Evolutionary conservation across 2,329 filamentous ascomycete species (phyloP).

Genomic region (Zymoseptoria ardabiliae): DNA sequence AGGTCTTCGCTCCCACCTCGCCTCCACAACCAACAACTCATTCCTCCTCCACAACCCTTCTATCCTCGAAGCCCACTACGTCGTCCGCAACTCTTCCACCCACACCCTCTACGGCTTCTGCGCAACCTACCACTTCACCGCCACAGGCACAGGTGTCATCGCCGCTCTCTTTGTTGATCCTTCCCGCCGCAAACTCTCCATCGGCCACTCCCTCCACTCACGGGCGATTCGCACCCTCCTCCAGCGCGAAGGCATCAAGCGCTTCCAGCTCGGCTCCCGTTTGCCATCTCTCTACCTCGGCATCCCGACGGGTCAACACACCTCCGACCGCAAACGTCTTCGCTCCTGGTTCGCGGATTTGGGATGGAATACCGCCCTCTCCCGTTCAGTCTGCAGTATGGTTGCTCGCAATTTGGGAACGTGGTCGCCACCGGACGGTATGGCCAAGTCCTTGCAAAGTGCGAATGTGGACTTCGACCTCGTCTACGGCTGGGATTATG

Average conservation of each 20-base stretch:
- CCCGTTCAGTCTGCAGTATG: constrained; percentile 62
- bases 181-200: constrained; percentile 74
- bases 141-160: constrained; percentile 65
- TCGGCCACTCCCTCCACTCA: constrained; percentile 82
- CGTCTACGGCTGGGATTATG: constrained; percentile 71
- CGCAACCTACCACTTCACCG: constrained; percentile 72
- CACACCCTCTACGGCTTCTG: constrained; percentile 87
- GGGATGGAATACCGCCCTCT: constrained; percentile 72
- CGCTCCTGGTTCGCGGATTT: constrained; percentile 82
- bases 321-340: constrained; percentile 51
- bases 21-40: constrained; percentile 61
- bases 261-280: constrained; percentile 71
- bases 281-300: constrained; percentile 83
- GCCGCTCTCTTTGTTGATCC: constrained; percentile 88
- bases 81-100: constrained; percentile 89
- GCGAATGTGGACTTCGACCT: constrained; percentile 74
- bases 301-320: constrained; percentile 59
- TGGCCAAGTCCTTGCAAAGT: constrained; percentile 64
- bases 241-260: constrained; percentile 64
- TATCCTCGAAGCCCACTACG: constrained; percentile 77
- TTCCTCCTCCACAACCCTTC: constrained; percentile 67
- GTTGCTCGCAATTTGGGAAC: constrained; percentile 61
- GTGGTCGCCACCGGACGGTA: constrained; percentile 70
- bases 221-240: constrained; percentile 70
- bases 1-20: constrained; percentile 60